phyloP scores from a whole-genome alignment of 441 rosid species.

The Geranium incanum region DNA sequence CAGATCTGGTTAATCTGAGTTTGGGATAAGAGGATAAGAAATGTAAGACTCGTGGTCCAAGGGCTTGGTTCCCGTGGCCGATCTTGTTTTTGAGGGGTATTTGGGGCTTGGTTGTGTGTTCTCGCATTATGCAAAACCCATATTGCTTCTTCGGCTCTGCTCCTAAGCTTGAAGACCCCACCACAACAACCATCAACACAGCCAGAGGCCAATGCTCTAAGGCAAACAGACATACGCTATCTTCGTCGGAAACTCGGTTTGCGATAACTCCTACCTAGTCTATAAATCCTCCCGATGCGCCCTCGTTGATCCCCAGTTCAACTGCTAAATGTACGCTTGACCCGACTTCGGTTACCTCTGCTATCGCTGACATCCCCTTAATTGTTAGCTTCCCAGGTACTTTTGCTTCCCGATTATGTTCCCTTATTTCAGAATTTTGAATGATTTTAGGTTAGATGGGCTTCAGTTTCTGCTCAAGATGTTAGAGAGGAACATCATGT shows the following conservation, averaged over 20 bases:
- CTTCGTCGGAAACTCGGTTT: conserved; percentile 5
- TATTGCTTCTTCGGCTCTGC: conserved; percentile 38
- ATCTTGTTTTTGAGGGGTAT: too few species aligned
- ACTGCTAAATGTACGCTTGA: not conserved
- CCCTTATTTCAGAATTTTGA: too few species aligned
- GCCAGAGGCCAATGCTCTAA: not conserved
- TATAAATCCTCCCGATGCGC: not conserved
- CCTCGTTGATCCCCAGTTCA: not conserved
- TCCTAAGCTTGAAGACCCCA: conserved; percentile 36
- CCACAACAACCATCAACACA: conserved; percentile 32
- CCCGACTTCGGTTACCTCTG: not conserved
- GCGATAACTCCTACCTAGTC: not conserved
- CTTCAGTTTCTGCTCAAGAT: conserved; percentile 50
- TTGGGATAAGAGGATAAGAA: too few species aligned
- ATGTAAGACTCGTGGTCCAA: too few species aligned
- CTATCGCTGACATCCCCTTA: not conserved
- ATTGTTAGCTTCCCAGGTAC: conserved; percentile 6
- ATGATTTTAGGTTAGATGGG: conserved; percentile 51
- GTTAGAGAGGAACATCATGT: conserved; percentile 67
- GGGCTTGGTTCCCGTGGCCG: too few species aligned
- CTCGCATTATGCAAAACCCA: conserved; percentile 2
- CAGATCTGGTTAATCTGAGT: too few species aligned
- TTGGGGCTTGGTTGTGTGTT: too few species aligned
- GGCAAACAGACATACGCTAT: conserved; percentile 31
- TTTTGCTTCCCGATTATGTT: not conserved